phyloP scores from a whole-genome alignment of 176 grass and related monocot genomes.

The Musa schizocarpa region DNA sequence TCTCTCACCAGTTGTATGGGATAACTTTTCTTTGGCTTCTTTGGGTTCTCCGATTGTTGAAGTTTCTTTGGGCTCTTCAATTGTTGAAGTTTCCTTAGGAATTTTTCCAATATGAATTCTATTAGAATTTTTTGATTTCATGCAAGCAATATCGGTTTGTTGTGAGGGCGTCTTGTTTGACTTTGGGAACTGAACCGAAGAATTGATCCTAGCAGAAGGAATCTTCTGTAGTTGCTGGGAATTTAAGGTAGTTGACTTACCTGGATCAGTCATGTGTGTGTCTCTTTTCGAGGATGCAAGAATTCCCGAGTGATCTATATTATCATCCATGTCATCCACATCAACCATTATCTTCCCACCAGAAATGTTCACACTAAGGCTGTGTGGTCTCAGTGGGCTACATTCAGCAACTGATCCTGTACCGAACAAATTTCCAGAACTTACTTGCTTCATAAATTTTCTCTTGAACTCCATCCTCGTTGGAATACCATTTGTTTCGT shows the following conservation, averaged over 20 bases:
- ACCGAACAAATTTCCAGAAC: constrained; percentile 1
- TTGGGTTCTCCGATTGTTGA: not conserved
- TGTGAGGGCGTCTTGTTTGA: constrained; percentile 22
- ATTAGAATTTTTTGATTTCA: constrained; percentile 18
- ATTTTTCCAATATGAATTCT: not conserved
- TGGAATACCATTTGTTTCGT: not conserved
- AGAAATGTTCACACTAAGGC: constrained; percentile 18
- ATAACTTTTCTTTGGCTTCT: not conserved
- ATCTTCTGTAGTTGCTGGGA: constrained; percentile 21
- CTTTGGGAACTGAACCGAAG: constrained; percentile 19
- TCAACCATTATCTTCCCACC: constrained; percentile 30
- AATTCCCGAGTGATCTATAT: constrained; percentile 26
- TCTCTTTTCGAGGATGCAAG: constrained; percentile 1
- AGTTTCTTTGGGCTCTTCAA: not conserved
- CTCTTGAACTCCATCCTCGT: constrained; percentile 9
- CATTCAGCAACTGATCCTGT: constrained; percentile 33
- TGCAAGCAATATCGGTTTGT: constrained; percentile 17
- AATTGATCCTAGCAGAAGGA: constrained; percentile 4
- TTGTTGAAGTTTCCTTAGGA: not conserved
- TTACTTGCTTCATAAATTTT: not conserved
- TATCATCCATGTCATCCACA: constrained; percentile 65
- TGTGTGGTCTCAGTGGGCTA: constrained; percentile 26
- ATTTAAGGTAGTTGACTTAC: constrained; percentile 12
- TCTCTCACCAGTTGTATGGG: not conserved
- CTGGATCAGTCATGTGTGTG: not conserved